These are phyloP conservation scores for Capronia epimyces DNA, from an alignment of 2,329 filamentous ascomycete species.

Conservation along the genomic window DNA sequence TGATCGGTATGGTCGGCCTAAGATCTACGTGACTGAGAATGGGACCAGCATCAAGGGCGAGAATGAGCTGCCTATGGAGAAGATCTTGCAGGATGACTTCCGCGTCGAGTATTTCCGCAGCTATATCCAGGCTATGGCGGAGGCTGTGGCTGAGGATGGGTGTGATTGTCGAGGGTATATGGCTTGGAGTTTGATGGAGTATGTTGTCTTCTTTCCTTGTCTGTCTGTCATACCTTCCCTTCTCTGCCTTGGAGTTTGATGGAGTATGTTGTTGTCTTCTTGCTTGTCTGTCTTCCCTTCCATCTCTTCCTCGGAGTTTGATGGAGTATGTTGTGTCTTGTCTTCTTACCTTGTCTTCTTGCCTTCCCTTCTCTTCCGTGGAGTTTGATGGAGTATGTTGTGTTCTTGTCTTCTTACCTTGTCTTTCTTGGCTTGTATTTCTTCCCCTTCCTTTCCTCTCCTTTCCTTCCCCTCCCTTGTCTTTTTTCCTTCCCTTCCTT, in stretches of 20 bases:
- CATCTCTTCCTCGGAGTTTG: conserved; percentile 81
- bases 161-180: conserved; percentile 75
- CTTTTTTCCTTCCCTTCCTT: too few species aligned
- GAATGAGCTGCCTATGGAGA: conserved; percentile 59
- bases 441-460: too few species aligned
- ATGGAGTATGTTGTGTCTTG: too few species aligned
- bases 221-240: too few species aligned
- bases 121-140: conserved; percentile 71
- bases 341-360: too few species aligned
- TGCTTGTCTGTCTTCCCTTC: too few species aligned
- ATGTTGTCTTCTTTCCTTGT: conserved; percentile 34
- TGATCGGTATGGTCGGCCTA: conserved; percentile 67
- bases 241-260: neutral
- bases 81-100: conserved; percentile 77
- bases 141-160: conserved; percentile 65
- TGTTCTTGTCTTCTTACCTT: conserved; percentile 18
- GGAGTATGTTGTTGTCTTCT: neutral
- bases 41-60: conserved; percentile 79
- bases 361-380: too few species aligned
- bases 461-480: too few species aligned
- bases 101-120: conserved; percentile 70
- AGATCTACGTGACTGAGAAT: conserved; percentile 85
- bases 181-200: conserved; percentile 83
- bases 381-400: too few species aligned
- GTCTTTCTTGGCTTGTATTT: too few species aligned